Percentiles rank a stretch among this genome's conserved stretches.
Conservation (phyloP, 176 grass and related monocot species). For the Urochloa ruziziensis region DNA sequence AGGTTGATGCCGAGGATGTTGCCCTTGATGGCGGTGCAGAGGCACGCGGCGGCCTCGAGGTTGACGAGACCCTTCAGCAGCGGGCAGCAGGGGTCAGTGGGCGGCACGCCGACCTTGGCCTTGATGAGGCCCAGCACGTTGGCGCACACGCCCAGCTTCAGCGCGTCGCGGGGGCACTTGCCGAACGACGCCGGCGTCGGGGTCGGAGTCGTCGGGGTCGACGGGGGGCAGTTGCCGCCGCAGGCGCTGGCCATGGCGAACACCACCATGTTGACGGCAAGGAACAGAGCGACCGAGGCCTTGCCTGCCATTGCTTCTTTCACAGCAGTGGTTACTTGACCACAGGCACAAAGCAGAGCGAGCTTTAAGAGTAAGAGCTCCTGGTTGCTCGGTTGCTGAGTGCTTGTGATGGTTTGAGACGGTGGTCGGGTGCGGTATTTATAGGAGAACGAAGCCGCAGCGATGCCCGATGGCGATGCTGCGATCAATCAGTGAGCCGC, state of each 20-base stretch:
- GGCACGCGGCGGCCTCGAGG: constrained; percentile 80
- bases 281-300: constrained; percentile 26
- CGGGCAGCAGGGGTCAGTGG: constrained; percentile 64
- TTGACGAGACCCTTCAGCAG: constrained; percentile 76
- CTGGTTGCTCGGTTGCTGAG: no score
- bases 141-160: constrained; percentile 52
- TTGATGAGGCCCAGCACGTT: constrained; percentile 44
- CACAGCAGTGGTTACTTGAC: no score
- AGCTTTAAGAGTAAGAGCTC: no score
- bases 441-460: neutral
- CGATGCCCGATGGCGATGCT: no score
- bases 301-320: constrained; percentile 43
- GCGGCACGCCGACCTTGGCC: constrained; percentile 26
- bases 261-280: constrained; percentile 30
- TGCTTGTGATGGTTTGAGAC: no score
- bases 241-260: constrained; percentile 28
- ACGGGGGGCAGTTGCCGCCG: neutral
- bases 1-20: constrained; percentile 39
- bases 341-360: no score
- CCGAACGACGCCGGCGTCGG: constrained; percentile 3
- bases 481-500: neutral
- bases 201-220: neutral
- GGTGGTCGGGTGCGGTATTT: constrained; percentile 2
- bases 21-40: constrained; percentile 78
- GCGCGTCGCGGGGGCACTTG: constrained; percentile 46